Conservation (phyloP, 2,329 filamentous ascomycete species). For the Colletotrichum gigasporum region DNA sequence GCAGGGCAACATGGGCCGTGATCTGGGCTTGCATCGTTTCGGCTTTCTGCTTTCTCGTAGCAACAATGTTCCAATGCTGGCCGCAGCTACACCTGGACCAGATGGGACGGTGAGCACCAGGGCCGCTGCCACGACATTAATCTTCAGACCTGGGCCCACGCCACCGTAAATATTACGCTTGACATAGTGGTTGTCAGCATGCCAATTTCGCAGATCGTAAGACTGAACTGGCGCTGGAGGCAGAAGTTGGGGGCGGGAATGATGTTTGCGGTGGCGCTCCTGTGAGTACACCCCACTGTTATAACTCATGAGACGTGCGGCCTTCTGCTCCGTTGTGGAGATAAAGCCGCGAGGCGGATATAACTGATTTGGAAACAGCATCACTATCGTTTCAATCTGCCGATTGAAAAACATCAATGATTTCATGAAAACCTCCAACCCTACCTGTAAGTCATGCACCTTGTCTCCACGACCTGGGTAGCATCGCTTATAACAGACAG, state of each 20-base stretch:
- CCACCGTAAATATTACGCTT: conserved; percentile 55
- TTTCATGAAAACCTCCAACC: conserved; percentile 27
- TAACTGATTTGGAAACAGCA: background rate
- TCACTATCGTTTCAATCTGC: conserved; percentile 5
- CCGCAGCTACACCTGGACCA: conserved; percentile 58
- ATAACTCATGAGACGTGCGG: too few relatives aligned
- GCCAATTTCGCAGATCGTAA: conserved; percentile 51
- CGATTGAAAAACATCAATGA: background rate
- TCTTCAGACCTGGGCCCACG: conserved; percentile 55
- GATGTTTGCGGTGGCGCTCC: conserved; percentile 46
- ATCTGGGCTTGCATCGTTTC: conserved; percentile 45
- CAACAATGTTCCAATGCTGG: conserved; percentile 55
- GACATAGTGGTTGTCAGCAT: conserved; percentile 59
- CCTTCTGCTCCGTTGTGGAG: too few relatives aligned
- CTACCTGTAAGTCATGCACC: conserved; percentile 1
- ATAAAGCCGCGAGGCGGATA: too few relatives aligned
- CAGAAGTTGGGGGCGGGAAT: conserved; percentile 54
- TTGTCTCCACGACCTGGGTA: too few relatives aligned
- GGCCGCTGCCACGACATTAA: conserved; percentile 59
- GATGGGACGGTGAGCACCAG: conserved; percentile 55
- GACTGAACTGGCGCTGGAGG: conserved; percentile 50
- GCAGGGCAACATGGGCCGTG: conserved; percentile 48
- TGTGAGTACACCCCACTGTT: background rate
- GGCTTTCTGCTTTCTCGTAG: conserved; percentile 48
- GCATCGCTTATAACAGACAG: background rate